Evolutionary conservation across 345 rosid genomes (phyloP), one percentile per base, ranked within the genome.

Genomic region (Raphanus raphanistrum): DNA sequence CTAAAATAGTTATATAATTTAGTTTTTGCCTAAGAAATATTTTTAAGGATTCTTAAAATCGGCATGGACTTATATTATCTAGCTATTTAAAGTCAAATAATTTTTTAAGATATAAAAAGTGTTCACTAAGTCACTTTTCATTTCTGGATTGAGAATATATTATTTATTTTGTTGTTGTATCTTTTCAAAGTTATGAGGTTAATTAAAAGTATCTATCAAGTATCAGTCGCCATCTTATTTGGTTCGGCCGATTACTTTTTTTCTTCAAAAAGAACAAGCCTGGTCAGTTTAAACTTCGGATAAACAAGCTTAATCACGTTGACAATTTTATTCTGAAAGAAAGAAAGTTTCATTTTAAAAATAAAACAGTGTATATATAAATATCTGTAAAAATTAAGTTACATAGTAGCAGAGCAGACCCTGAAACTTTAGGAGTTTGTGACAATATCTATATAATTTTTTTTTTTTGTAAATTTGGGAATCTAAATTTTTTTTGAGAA

Each of bases 201-300:
- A 29, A 66, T 27, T 50, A 68, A 52, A 68, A 10, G 72, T 59
- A 68, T 45, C 52, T 43, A 68, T 68, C 73, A 75, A 10, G 15
- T 27, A 59, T 59, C 63, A 59, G 1, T 75, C 71, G 31, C 57
- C 41, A 74, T 65, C 66, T 74, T 27, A 55, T 58, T 66, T 45
- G 72, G 73, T 75, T 67, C n/a, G 68, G 61, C 73, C 38, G 48
- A 31, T 67, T 41, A 59, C 50, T 52, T 52, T 52, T 52, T 52
- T 38, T 41, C 15, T 58, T 75, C 43, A 17, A 3, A 3, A 38
- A 41, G 66, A 66, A 57, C 26, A 38, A 58, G 66, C 25, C 25
- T 36, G 45, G 72, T 55, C 33, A 66, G 32, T 75, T 33, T 52
- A 15, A 61, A 65, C 66, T 7, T 33, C 45, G 32, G 72, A 28